These are phyloP conservation scores for Candida mesenterica DNA, from an alignment of 1,139 yeast species.

Conservation along the genomic window DNA sequence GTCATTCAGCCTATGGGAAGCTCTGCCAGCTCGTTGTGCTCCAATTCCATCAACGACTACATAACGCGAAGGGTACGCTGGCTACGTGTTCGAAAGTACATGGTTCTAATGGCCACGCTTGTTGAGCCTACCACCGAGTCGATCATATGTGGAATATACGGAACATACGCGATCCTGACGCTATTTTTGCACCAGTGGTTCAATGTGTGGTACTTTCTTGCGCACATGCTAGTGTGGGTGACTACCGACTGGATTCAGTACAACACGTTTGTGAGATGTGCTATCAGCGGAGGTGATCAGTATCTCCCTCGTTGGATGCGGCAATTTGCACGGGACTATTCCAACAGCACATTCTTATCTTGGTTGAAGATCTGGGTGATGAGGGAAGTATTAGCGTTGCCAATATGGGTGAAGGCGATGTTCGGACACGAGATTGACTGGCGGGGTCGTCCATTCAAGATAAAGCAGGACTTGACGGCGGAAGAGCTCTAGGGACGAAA, in stretches of 20 bases:
- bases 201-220: conserved; percentile 35
- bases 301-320: conserved; percentile 8
- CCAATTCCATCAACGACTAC: conserved; percentile 52
- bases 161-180: conserved; percentile 57
- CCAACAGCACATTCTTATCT: conserved; percentile 1
- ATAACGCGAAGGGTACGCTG: conserved; percentile 72
- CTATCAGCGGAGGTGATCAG: conserved; percentile 11
- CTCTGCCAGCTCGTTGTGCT: conserved; percentile 16
- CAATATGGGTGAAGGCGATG: conserved; percentile 83
- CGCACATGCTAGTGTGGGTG: conserved; percentile 66
- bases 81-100: conserved; percentile 85
- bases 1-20: conserved; percentile 74
- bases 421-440: conserved; percentile 75
- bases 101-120: conserved; percentile 83
- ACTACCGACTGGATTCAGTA: conserved; percentile 61
- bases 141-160: conserved; percentile 63
- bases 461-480: conserved; percentile 73
- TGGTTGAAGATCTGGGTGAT: conserved; percentile 51
- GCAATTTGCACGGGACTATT: conserved; percentile 1
- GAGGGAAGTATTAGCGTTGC: conserved; percentile 75
- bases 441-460: conserved; percentile 77
- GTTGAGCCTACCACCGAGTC: conserved; percentile 88
- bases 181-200: conserved; percentile 38
- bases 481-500: conserved; percentile 48
- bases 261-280: conserved; percentile 38